Percentiles rank a stretch among this genome's conserved stretches.
phyloP scores from a whole-genome alignment of 352 stramenopile species.

The Globisporangium mamillatum region DNA sequence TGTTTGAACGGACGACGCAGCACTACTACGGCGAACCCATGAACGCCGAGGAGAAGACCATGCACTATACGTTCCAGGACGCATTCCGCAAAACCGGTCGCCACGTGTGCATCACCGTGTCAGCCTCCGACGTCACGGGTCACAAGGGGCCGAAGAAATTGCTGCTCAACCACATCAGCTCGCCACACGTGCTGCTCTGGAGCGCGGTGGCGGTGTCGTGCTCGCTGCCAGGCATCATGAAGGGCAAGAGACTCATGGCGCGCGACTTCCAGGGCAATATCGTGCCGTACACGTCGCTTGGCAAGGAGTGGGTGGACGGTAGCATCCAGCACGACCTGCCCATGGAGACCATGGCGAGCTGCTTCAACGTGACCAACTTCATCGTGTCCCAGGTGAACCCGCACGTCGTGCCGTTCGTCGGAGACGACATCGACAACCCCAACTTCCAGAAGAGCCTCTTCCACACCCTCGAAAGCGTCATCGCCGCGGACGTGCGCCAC shows the following conservation, averaged over 20 bases:
- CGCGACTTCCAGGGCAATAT: slow-evolving; percentile 79
- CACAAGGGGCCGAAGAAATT: slow-evolving; percentile 80
- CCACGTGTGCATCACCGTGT: slow-evolving; percentile 94
- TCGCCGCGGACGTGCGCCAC: slow-evolving; percentile 59
- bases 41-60: slow-evolving; percentile 35
- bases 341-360: slow-evolving; percentile 92
- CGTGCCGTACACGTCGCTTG: slow-evolving; percentile 89
- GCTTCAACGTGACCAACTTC: slow-evolving; percentile 94
- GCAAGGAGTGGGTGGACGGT: slow-evolving; percentile 92
- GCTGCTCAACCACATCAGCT: slow-evolving; percentile 92
- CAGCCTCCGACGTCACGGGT: slow-evolving; percentile 85
- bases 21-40: slow-evolving; percentile 89
- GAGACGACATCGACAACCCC: slow-evolving; percentile 83
- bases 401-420: slow-evolving; percentile 90
- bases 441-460: slow-evolving; percentile 63
- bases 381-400: slow-evolving; percentile 90
- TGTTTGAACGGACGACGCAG: slow-evolving; percentile 82
- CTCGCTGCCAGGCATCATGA: slow-evolving; percentile 92
- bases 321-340: slow-evolving; percentile 90
- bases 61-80: slow-evolving; percentile 92
- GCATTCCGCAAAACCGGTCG: slow-evolving; percentile 91
- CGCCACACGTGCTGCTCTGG: slow-evolving; percentile 90
- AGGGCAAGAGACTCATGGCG: slow-evolving; percentile 80
- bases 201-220: slow-evolving; percentile 90
- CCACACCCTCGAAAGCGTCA: slow-evolving; percentile 83